Evolutionary conservation across 352 stramenopile species (phyloP), one percentile per base, ranked within the genome.

Genomic region (Saprolegnia diclina): DNA sequence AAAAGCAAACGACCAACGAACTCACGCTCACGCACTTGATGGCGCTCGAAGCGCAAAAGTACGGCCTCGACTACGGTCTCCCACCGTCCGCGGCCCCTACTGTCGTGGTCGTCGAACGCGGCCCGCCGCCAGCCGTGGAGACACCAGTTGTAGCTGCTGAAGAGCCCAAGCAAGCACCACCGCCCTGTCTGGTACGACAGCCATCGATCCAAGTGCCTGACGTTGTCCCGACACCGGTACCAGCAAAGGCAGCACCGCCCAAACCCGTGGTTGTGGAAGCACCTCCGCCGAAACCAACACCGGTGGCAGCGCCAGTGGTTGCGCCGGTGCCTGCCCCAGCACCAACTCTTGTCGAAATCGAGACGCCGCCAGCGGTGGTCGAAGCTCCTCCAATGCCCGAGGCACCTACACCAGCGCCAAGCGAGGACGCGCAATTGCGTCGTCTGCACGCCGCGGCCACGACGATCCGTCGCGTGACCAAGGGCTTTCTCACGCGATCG

Each of bases 21-120:
- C 55, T 69, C 63, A 52, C 73, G 6, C 62, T 93, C 29, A 64
- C 80, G 62, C 79, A 83, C 22, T 80, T 94, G 75, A 76, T 79
- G 18, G 76, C 79, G 13, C 52, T 92, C 18, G 85, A 91, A 48
- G 81, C 75, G 4, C 67, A 83, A 32, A 82, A 79, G 16, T 94
- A 89, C 72, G 85, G 82, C 18, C 61, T 85, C 26, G 82, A 93
- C 65, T 55, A 52, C 16, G 79, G 83, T 1, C 24, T 67, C 5
- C 21, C 46, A 9, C 56, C 64, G 5, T 29, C 38, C 56, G 48
- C 72, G 0, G 32, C 38, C 10, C 56, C 74, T 13, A 52, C 19
- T 9, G 52, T 26, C 11, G 52, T 24, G 11, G 24, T 42, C 24
- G 35, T 42, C 35, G 52, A 59, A 9, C 52, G 13, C 4, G n/a